A percentile compares a stretch with the other conserved stretches of the same genome.
Conservation (phyloP, 345 rosid species). For the Heritiera fomes region DNA sequence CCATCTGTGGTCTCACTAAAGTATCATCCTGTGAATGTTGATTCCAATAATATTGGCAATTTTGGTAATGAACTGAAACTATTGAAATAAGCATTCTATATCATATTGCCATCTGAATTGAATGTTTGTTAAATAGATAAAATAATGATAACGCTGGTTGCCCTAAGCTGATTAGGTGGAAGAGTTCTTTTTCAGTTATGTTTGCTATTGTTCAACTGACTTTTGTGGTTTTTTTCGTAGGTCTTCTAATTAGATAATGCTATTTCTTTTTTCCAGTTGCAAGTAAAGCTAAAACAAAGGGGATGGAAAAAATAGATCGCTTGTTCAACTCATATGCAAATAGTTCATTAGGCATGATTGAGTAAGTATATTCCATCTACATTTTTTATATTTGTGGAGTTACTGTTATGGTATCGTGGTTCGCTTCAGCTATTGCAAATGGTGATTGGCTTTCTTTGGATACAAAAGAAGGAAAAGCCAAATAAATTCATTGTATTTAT, state of each 20-base stretch:
- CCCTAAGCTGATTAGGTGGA: not conserved
- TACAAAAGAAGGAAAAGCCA: not conserved
- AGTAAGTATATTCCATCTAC: slow-evolving; percentile 36
- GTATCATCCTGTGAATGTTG: not conserved
- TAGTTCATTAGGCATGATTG: slow-evolving; percentile 40
- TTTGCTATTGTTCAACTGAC: not conserved
- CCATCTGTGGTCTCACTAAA: not conserved
- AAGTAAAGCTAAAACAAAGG: slow-evolving; percentile 38
- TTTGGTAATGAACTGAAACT: not conserved
- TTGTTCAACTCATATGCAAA: slow-evolving; percentile 45
- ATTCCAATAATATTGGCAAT: not conserved
- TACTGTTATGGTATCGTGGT: not conserved
- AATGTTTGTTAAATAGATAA: not conserved
- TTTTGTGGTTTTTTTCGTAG: not conserved
- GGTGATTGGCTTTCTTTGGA: not conserved
- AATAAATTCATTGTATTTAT: not conserved
- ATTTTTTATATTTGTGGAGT: not conserved
- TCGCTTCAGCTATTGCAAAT: not conserved
- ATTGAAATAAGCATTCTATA: not conserved
- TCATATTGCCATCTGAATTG: not conserved
- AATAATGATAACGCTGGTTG: not conserved
- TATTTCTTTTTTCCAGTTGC: slow-evolving; percentile 14
- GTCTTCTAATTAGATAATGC: not conserved
- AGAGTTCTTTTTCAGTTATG: not conserved
- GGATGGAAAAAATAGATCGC: slow-evolving; percentile 25